A percentile compares a stretch with the other conserved stretches of the same genome.
Evolutionary conservation across 2,329 filamentous ascomycete species (phyloP).

Genomic region (Niveomyces coronatus): DNA sequence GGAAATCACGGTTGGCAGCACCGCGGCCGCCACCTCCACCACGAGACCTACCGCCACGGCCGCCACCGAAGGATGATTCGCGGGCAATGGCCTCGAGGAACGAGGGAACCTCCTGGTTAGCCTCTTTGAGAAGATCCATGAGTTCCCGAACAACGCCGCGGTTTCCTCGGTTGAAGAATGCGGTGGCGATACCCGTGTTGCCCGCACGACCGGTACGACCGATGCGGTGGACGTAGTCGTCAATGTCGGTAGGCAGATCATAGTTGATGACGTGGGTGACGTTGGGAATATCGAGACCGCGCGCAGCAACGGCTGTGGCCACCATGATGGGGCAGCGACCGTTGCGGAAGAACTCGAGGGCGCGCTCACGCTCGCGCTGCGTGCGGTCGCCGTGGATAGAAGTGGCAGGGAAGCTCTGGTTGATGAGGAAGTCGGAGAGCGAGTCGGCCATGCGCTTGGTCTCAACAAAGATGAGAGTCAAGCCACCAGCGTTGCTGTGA

Average conservation of each 20-base stretch:
- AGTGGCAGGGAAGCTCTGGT: constrained; percentile 95
- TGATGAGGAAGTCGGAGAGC: constrained; percentile 94
- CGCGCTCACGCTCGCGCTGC: constrained; percentile 96
- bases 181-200: constrained; percentile 96
- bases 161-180: constrained; percentile 99
- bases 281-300: constrained; percentile 87
- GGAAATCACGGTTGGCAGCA: constrained; percentile 74
- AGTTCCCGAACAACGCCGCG: constrained; percentile 94
- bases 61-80: constrained; percentile 74
- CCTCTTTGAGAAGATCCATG: constrained; percentile 95
- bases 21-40: constrained; percentile 59
- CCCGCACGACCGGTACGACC: constrained; percentile 99
- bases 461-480: constrained; percentile 97
- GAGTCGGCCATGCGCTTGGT: constrained; percentile 99
- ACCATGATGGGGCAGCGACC: constrained; percentile 93
- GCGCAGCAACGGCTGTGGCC: constrained; percentile 89
- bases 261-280: constrained; percentile 99
- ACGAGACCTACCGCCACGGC: constrained; percentile 44
- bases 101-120: constrained; percentile 87
- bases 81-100: constrained; percentile 98
- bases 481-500: constrained; percentile 79
- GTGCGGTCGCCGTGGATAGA: constrained; percentile 98
- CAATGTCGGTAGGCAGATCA: constrained; percentile 96
- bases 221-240: constrained; percentile 98
- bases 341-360: constrained; percentile 94